A percentile compares a stretch with the other conserved stretches of the same genome.
These are phyloP conservation scores for Beauveria caledonica DNA, from an alignment of 2,329 filamentous ascomycete genomes.

Conservation along the genomic window DNA sequence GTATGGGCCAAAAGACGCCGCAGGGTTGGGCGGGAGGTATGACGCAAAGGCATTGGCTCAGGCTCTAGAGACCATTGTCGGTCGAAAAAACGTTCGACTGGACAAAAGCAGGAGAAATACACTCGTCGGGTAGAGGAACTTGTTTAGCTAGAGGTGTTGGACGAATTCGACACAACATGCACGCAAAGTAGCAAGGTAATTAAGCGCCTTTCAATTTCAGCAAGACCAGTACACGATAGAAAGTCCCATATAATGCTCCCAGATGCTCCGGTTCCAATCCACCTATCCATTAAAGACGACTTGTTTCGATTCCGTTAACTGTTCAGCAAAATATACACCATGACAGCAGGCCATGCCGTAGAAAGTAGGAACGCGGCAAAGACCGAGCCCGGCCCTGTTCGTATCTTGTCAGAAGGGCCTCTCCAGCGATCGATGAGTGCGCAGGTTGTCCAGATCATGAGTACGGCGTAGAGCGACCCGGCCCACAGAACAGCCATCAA, in stretches of 20 bases:
- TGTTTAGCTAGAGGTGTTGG: too few species aligned
- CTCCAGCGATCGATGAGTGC: constrained; percentile 35
- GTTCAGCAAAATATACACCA: constrained; percentile 24
- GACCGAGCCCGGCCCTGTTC: constrained; percentile 21
- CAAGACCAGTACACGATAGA: background rate
- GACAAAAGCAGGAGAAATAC: constrained; percentile 39
- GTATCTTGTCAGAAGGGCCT: constrained; percentile 27
- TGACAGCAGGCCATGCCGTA: constrained; percentile 28
- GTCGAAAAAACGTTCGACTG: constrained; percentile 35
- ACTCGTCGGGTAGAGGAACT: constrained; percentile 22
- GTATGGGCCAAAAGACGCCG: constrained; percentile 55
- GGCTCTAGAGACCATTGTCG: constrained; percentile 70
- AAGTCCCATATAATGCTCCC: background rate
- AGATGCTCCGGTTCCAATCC: background rate
- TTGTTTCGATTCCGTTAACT: background rate
- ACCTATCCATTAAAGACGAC: background rate
- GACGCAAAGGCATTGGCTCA: constrained; percentile 67
- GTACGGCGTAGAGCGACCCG: constrained; percentile 27
- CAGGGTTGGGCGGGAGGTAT: constrained; percentile 49
- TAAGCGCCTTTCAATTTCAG: constrained; percentile 7
- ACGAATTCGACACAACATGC: background rate
- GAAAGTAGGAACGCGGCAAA: constrained; percentile 26
- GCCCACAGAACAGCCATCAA: constrained; percentile 28
- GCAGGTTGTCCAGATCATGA: constrained; percentile 35
- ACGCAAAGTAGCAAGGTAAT: background rate